phyloP scores from a whole-genome alignment of 352 stramenopile species.

The Phytophthora pistaciae region DNA sequence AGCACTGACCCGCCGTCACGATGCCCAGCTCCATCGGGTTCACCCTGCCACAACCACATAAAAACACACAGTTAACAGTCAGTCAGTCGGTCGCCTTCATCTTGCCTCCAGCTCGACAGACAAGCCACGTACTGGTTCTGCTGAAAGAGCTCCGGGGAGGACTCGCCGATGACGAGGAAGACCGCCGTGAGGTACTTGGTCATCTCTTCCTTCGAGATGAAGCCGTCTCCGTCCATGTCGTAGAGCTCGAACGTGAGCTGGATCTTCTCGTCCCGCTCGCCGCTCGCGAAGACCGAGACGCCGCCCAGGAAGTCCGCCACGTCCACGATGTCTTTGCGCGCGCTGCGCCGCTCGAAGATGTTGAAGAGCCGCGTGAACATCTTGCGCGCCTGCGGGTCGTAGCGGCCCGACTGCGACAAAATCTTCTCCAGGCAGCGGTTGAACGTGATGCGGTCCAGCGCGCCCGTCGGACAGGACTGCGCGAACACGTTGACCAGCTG shows the following conservation, averaged over 20 bases:
- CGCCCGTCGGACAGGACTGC: conserved; percentile 75
- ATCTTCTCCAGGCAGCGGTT: conserved; percentile 82
- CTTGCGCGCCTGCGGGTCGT: conserved; percentile 69
- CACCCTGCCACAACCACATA: conserved; percentile 39
- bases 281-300: conserved; percentile 83
- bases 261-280: conserved; percentile 88
- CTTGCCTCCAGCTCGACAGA: not conserved
- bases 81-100: not conserved
- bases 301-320: conserved; percentile 85
- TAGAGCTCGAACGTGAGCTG: conserved; percentile 88
- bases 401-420: conserved; percentile 80
- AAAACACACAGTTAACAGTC: not conserved
- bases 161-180: conserved; percentile 82
- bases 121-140: conserved; percentile 62
- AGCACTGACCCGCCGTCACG: conserved; percentile 81
- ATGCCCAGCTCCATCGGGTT: conserved; percentile 69
- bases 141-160: conserved; percentile 75
- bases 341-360: conserved; percentile 73
- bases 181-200: conserved; percentile 88
- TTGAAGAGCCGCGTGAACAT: conserved; percentile 87
- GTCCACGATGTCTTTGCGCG: conserved; percentile 66
- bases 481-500: conserved; percentile 88
- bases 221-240: conserved; percentile 84
- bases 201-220: conserved; percentile 89
- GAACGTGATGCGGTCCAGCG: conserved; percentile 79